Evolutionary conservation across 495 filamentous ascomycete genomes (phyloP), one percentile per base, ranked within the genome.

Genomic region (Cercophora newfieldiana): DNA sequence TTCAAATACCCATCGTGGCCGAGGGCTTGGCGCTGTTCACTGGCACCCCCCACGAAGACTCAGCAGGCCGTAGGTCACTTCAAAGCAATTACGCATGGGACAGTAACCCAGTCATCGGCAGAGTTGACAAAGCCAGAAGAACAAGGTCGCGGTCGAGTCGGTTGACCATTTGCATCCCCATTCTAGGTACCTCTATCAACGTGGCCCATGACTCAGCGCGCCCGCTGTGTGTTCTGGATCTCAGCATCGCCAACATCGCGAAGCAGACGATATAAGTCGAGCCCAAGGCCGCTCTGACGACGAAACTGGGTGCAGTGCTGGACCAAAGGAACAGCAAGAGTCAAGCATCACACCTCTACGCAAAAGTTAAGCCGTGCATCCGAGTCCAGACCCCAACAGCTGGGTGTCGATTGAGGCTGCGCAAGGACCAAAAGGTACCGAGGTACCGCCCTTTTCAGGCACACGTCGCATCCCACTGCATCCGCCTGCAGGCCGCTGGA

Each of bases 201-300:
- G 54, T 57, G 54, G 54, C 54, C 54, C 54, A 30, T 57, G 54
- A 57, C 54, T 57, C 54, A 57, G 54, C 54, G 16, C 54, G 8
- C 26, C 30, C 54, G 21, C 5, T 26, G 25, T 29, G 24, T 28
- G 37, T 57, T 57, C 54, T 57, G 54, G 54, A 30, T 28, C 10
- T 57, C 24, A 30, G 19, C 50, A n/a, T 28, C 30, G 54, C 28
- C 37, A 44, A 16, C 37, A 44, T 44, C 37, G 37, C 26, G 25
- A 30, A 30, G 25, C 54, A 30, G 6, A 30, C 54, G 24, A 30
- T 57, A 29, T 30, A 57, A 57, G 22, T 57, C 54, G n/a, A 26
- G 22, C 54, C 54, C 25, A 28, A 30, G 26, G 24, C 24, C 54
- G 2, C 24, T 3, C 54, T 29, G 50, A 26, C 50, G 6, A 26